phyloP scores from a whole-genome alignment of 2,329 filamentous ascomycete species.

The Nothophoma quercina region DNA sequence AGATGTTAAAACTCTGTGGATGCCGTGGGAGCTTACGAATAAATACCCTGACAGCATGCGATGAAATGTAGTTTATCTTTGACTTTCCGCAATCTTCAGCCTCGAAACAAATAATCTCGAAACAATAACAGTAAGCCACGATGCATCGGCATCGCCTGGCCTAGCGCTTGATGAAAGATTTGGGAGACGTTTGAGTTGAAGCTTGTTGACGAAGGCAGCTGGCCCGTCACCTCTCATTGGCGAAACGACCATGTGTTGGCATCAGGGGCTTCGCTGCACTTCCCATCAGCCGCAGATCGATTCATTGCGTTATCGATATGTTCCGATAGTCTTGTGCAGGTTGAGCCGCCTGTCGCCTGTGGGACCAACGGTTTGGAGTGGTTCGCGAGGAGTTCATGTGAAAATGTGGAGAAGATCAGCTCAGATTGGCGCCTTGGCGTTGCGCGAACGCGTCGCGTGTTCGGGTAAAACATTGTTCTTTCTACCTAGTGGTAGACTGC shows the following conservation, averaged over 20 bases:
- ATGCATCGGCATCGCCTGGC: not conserved
- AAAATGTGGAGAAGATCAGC: not conserved
- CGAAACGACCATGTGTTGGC: not conserved
- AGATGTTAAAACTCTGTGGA: no score
- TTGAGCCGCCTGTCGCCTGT: constrained; percentile 2
- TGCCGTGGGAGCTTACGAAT: not conserved
- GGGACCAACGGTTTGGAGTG: not conserved
- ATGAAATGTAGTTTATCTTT: not conserved
- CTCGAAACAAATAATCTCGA: not conserved
- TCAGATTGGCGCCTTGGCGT: not conserved
- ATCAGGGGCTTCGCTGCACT: not conserved
- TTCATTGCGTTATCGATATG: not conserved
- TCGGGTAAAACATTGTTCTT: constrained; percentile 61
- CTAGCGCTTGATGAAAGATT: not conserved
- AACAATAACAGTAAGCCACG: not conserved
- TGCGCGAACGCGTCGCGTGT: not conserved
- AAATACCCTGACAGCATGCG: not conserved
- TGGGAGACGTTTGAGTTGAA: not conserved
- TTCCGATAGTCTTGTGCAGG: not conserved
- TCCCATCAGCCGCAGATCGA: not conserved
- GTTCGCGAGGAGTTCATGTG: constrained; percentile 4
- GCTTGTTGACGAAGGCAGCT: not conserved
- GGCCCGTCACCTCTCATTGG: constrained; percentile 1
- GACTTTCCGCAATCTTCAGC: not conserved
- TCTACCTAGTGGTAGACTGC: constrained; percentile 81